Evolutionary conservation across 164 flowering plant genomes (phyloP), one percentile per base, ranked within the genome.

Genomic region (Akebia trifoliata): DNA sequence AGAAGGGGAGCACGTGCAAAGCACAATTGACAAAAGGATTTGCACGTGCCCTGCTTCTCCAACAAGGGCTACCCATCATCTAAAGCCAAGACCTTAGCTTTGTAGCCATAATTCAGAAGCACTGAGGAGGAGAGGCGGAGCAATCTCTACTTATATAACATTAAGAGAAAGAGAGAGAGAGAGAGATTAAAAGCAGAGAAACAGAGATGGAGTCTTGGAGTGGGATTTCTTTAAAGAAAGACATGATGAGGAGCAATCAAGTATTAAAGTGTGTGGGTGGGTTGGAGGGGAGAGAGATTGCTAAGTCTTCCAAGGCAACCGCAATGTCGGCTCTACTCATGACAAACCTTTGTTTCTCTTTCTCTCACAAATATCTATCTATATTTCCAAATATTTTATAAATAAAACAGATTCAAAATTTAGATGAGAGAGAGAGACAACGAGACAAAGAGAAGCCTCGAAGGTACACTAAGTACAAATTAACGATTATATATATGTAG

Each of bases 31-130:
- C 8, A 46, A 15, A 14, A 6, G 35, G 8, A 9, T 54, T 74
- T 81, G 94, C 94, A 86, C 94, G 94, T 86, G 90, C 94, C 94
- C 94, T 86, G 94, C 90, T 86, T 86, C 94, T 86, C 94, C 94
- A 86, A 65, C 94, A 65, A 69, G 85, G 82, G 80, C 73, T 72
- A 45, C 84, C 30, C 87, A 63, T 75, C 77, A 8, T 25, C 30
- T 38, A 20, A 8, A 43, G 24, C 22, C 22, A 43, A 6, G 18
- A 39, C n/a, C 43, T 8, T n/a, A 11, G 14, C n/a, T n/a, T 8
- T 4, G 15, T 14, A 39, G 14, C 43, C n/a, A 39, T 8, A 39
- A n/a, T 25, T 17, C 36, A 50, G 36, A 10, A 4, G 32, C 6
- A 40, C 2, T 17, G 46, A 43, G 36, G 54, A 24, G 55, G 32